Evolutionary conservation across 192 early-diverging fungal species (phyloP).

Genomic region (Podochytrium sp.): DNA sequence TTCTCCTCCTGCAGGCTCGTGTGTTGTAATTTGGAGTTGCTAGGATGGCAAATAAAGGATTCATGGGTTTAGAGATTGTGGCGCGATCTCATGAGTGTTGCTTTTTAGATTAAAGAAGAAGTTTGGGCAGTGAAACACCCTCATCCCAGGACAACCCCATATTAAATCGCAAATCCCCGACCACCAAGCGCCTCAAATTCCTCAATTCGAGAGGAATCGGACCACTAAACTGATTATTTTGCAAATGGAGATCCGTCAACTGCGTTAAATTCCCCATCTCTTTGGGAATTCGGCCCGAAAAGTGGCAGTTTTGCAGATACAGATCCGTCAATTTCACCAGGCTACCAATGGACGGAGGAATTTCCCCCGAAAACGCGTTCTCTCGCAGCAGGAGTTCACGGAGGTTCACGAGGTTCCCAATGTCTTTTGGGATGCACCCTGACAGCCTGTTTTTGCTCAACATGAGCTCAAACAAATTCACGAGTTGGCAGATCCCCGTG

Average conservation of each 20-base stretch:
- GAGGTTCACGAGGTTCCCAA: neutral
- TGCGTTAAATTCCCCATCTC: neutral
- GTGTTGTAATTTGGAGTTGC: too few species aligned
- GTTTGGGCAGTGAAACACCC: too few species aligned
- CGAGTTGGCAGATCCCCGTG: neutral
- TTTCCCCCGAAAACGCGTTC: neutral
- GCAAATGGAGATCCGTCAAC: neutral
- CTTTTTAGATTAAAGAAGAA: too few species aligned
- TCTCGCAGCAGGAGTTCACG: neutral
- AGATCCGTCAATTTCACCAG: neutral
- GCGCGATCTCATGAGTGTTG: too few species aligned
- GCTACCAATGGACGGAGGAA: neutral
- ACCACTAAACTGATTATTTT: neutral
- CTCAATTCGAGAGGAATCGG: neutral
- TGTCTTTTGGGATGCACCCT: neutral
- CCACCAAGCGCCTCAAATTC: neutral
- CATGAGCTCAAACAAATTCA: neutral
- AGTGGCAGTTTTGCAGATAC: neutral
- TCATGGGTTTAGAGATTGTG: too few species aligned
- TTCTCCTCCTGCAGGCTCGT: too few species aligned
- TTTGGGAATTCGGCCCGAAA: neutral
- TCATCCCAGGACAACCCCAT: too few species aligned
- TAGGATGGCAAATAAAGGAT: too few species aligned
- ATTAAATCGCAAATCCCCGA: neutral
- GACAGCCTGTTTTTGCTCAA: neutral